These are phyloP conservation scores for Aspergillus sp. DNA, from an alignment of 2,329 filamentous ascomycete genomes.

Conservation along the genomic window DNA sequence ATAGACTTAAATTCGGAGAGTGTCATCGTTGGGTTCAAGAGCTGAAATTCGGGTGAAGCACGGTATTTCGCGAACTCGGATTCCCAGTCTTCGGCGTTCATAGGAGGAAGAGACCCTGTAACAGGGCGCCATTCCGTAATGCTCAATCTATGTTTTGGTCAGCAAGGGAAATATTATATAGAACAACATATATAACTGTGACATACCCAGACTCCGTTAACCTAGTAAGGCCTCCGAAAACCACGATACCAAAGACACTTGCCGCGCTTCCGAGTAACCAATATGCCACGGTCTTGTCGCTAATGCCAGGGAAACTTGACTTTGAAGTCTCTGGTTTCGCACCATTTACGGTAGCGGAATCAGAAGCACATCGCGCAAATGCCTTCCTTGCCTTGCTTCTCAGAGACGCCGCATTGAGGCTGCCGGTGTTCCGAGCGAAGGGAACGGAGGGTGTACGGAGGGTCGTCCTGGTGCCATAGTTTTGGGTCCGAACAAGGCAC, in stretches of 20 bases:
- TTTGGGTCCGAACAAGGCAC: conserved; percentile 35
- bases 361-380: conserved; percentile 26
- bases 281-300: conserved; percentile 76
- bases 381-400: conserved; percentile 28
- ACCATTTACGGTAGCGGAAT: conserved; percentile 20
- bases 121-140: conserved; percentile 99
- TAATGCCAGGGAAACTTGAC: conserved; percentile 59
- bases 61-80: conserved; percentile 91
- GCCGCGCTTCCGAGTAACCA: conserved; percentile 90
- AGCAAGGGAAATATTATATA: neutral
- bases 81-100: conserved; percentile 79
- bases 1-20: conserved; percentile 96
- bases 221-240: conserved; percentile 89
- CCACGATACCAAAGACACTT: conserved; percentile 94
- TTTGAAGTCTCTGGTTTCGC: conserved; percentile 26
- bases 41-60: conserved; percentile 85
- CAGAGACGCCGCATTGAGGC: conserved; percentile 25
- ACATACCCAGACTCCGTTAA: conserved; percentile 88
- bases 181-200: neutral
- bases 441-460: conserved; percentile 33
- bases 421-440: conserved; percentile 26
- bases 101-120: conserved; percentile 84
- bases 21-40: conserved; percentile 90
- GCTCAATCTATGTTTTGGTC: conserved; percentile 65
- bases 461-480: conserved; percentile 28